Evolutionary conservation across 2,329 filamentous ascomycete genomes (phyloP).

Genomic region (Phyllosticta paracitricarpa): DNA sequence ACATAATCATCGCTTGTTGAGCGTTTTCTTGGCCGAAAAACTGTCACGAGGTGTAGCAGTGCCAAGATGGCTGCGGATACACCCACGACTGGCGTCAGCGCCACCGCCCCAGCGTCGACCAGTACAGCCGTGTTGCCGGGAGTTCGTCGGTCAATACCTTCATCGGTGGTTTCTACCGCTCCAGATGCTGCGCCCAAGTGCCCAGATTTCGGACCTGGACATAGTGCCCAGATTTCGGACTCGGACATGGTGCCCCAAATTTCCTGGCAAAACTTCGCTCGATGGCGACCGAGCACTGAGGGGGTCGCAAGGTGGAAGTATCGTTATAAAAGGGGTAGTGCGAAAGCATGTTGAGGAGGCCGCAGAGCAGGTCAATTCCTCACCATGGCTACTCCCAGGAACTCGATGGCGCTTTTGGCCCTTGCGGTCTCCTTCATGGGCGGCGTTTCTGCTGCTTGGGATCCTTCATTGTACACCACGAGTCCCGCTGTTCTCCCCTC

Average conservation of each 20-base stretch:
- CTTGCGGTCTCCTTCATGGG: slow-evolving; percentile 2
- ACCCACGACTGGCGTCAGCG: neutral
- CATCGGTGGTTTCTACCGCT: neutral
- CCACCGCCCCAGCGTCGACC: neutral
- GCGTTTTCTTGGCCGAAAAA: neutral
- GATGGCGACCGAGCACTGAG: neutral
- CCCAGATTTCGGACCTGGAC: neutral
- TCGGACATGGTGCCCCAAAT: neutral
- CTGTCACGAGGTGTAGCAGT: neutral
- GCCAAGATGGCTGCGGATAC: neutral
- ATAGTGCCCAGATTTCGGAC: neutral
- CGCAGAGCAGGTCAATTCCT: slow-evolving; percentile 2
- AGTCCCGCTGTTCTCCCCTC: slow-evolving; percentile 4
- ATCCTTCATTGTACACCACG: slow-evolving; percentile 5
- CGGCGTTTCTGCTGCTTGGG: slow-evolving; percentile 2
- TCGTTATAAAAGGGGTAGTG: neutral
- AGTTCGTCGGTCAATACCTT: neutral
- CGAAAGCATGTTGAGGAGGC: neutral
- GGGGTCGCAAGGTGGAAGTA: neutral
- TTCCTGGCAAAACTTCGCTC: neutral
- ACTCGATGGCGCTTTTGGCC: slow-evolving; percentile 6
- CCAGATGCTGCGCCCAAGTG: neutral
- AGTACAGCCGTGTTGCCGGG: neutral
- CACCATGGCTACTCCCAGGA: slow-evolving; percentile 5
- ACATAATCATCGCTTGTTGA: neutral